These are phyloP conservation scores for Vigna angularis DNA, from an alignment of 306 rosid species.

Conservation along the genomic window DNA sequence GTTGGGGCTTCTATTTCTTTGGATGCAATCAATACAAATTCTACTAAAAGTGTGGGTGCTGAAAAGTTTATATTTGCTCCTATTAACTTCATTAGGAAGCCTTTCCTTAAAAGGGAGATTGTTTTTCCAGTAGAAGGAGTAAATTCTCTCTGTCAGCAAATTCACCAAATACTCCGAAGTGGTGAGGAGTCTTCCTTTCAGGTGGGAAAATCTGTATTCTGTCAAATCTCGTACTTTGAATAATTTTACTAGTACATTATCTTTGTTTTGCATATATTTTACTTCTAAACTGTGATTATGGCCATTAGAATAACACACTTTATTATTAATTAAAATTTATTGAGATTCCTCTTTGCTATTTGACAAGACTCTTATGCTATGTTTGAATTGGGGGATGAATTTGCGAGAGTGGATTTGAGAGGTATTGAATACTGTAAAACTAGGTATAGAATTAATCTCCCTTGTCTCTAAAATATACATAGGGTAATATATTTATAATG, in stretches of 20 bases:
- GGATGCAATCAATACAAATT: constrained; percentile 61
- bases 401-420: too few species aligned
- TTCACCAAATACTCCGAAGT: constrained; percentile 63
- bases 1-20: constrained; percentile 69
- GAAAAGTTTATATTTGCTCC: constrained; percentile 77
- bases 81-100: constrained; percentile 70
- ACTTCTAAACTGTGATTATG: not conserved
- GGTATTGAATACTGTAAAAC: too few species aligned
- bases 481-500: too few species aligned
- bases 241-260: not conserved
- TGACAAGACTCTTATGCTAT: not conserved
- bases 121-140: constrained; percentile 90
- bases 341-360: not conserved
- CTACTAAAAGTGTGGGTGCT: constrained; percentile 57
- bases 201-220: constrained; percentile 54
- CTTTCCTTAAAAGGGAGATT: constrained; percentile 79
- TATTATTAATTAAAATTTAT: not conserved
- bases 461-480: too few species aligned
- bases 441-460: too few species aligned
- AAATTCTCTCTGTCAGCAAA: constrained; percentile 70
- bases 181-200: constrained; percentile 86
- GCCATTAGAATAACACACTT: not conserved
- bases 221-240: not conserved
- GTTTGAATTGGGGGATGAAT: too few species aligned
- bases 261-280: not conserved